Base-by-base conservation (phyloP, 1,284 basidiomycete genomes). In the Cerioporus squamosus region DNA sequence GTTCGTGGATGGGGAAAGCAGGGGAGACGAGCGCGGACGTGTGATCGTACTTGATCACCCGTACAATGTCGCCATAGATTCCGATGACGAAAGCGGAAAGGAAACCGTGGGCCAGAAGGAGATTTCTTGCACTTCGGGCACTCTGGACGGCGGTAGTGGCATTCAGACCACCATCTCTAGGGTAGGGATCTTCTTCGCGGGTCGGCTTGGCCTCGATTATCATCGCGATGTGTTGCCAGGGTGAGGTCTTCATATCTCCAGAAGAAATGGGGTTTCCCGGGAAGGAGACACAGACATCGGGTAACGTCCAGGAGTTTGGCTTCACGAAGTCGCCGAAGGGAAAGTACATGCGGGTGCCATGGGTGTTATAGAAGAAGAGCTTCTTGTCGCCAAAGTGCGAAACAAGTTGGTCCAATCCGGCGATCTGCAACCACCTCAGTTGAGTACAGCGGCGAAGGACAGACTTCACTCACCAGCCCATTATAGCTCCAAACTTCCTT, bases 51-150 rank as follows among this genome's bases (percentile, higher is more conserved):
- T 61, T 59, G 17, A 31, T 51, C 24, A 65, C 42, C 5, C 59
- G 61, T 3, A 53, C 44, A 10, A 33, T 55, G 14, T 52, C 29
- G 26, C 52, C 60, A 18, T 62, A 64, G 36, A 64, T 29, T 2
- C 60, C 60, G 18, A 64, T 44, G 12, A 60, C 50, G 23, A 58
- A 64, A 1, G 51, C 36, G 10, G 43, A 55, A 36, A 64, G 60
- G 47, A 51, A 40, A 0, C 53, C 52, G 20, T 62, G 48, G 0
- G 60, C 55, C 2, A 59, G 38, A 26, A 65, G 9, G 2, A 62
- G 48, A 22, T 50, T 61, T 3, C 57, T 36, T 5, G 59, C 64
- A 39, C 33, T 58, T 17, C 43, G 50, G 1, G 57, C 56, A 14
- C 62, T 44, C 50, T 64, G 62, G 2, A 51, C 47, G 12, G 56